Conservation (phyloP, 2,329 filamentous ascomycete species). For the Cercospora brassicicola region DNA sequence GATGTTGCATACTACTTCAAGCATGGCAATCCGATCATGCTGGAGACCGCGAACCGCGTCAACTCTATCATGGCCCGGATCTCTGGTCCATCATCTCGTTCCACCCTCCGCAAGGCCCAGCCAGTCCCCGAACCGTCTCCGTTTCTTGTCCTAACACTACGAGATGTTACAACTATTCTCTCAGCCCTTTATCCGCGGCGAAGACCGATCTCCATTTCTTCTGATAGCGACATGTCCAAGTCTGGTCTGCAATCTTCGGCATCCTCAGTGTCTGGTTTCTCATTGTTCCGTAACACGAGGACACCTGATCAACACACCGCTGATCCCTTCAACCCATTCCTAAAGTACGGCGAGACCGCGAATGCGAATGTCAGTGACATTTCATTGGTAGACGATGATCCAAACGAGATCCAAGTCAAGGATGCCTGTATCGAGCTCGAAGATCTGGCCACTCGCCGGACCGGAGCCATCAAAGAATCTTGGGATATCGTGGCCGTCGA, state of each 20-base stretch:
- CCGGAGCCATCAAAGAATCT: conserved; percentile 8
- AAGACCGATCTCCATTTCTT: conserved; percentile 60
- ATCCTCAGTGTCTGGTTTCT: conserved; percentile 52
- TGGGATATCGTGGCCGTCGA: conserved; percentile 20
- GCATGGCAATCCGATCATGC: conserved; percentile 63
- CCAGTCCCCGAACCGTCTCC: not conserved
- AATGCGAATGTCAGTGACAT: not conserved
- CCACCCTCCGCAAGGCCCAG: not conserved
- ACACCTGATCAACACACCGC: not conserved
- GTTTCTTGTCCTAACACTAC: conserved; percentile 59
- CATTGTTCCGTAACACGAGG: conserved; percentile 47
- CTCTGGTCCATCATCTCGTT: not conserved
- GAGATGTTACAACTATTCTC: conserved; percentile 76
- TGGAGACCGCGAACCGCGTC: conserved; percentile 66
- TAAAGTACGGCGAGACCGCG: not conserved
- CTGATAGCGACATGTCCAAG: conserved; percentile 50
- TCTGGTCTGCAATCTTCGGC: conserved; percentile 49
- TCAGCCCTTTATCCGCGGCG: conserved; percentile 80
- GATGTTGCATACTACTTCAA: conserved; percentile 70
- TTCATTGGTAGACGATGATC: not conserved
- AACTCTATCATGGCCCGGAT: conserved; percentile 62
- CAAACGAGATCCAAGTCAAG: conserved; percentile 7
- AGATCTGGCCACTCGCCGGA: conserved; percentile 18
- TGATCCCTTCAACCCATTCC: not conserved
- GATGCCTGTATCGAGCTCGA: conserved; percentile 27